Percentiles rank a stretch among this genome's conserved stretches.
phyloP scores from a whole-genome alignment of 2,329 filamentous ascomycete species.

The Colletotrichum sp. region DNA sequence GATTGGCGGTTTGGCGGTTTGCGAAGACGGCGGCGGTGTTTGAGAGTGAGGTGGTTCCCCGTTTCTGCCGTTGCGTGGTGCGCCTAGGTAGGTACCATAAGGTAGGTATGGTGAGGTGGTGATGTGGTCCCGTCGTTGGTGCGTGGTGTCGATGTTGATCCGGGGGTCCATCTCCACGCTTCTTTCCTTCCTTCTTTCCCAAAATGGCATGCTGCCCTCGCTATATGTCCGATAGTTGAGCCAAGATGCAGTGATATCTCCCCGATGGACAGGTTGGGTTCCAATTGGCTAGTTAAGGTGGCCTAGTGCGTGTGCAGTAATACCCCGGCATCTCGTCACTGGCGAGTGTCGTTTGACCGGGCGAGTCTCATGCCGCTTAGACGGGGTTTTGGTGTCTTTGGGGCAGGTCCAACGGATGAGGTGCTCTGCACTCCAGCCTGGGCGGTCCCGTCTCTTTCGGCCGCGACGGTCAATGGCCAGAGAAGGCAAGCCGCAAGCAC shows the following conservation, averaged over 20 bases:
- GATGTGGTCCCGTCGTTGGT: not conserved
- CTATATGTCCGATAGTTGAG: not conserved
- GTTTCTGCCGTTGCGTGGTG: not conserved
- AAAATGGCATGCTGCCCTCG: not conserved
- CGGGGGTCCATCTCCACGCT: not conserved
- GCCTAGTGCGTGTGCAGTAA: not conserved
- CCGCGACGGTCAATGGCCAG: not conserved
- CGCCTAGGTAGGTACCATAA: too few species aligned
- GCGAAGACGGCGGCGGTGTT: not conserved
- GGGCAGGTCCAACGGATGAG: not conserved
- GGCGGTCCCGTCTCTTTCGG: not conserved
- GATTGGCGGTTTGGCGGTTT: not conserved
- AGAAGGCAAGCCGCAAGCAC: not conserved
- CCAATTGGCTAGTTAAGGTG: not conserved
- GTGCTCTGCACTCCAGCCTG: not conserved
- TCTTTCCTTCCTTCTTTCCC: not conserved
- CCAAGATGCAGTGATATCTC: not conserved
- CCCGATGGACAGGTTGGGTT: not conserved
- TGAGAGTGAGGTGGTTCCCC: not conserved
- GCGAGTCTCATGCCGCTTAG: not conserved
- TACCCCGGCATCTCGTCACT: not conserved
- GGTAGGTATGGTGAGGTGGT: not conserved
- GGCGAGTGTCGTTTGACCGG: not conserved
- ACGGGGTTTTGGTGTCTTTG: not conserved
- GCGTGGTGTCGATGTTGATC: not conserved